A percentile compares a stretch with the other conserved stretches of the same genome.
Evolutionary conservation across 2,329 filamentous ascomycete genomes (phyloP).

Genomic region (Scedosporium aurantiacum): DNA sequence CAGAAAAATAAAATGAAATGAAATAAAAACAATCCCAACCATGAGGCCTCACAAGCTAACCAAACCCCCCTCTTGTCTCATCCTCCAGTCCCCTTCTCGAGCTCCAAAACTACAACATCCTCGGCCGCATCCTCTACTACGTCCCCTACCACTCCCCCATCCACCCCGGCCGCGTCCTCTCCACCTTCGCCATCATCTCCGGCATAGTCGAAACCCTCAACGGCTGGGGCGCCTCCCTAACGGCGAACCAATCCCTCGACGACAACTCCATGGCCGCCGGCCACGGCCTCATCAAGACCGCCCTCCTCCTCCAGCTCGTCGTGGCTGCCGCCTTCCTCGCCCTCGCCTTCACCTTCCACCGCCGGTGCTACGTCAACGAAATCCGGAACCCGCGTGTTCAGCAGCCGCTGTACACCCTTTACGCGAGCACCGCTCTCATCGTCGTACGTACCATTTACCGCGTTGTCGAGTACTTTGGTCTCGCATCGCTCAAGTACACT

Average conservation of each 20-base stretch:
- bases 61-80: neutral
- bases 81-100: conserved; percentile 41
- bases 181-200: conserved; percentile 35
- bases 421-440: conserved; percentile 37
- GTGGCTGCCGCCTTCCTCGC: conserved; percentile 37
- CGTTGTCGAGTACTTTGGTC: conserved; percentile 46
- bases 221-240: conserved; percentile 35
- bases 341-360: conserved; percentile 38
- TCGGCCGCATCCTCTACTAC: conserved; percentile 48
- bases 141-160: conserved; percentile 47
- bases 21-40: too few relatives aligned
- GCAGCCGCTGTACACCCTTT: conserved; percentile 35
- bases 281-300: conserved; percentile 35
- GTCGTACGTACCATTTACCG: conserved; percentile 44
- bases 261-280: conserved; percentile 27
- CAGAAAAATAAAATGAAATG: too few relatives aligned
- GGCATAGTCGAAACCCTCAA: conserved; percentile 25
- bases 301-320: conserved; percentile 42
- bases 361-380: conserved; percentile 25
- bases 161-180: conserved; percentile 32
- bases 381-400: conserved; percentile 21
- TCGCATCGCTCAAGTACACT: conserved; percentile 28
- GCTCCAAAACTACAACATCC: conserved; percentile 49
- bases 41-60: neutral
- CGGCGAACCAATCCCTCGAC: conserved; percentile 32